phyloP scores from a whole-genome alignment of 2,329 filamentous ascomycete species.

The Aplosporella prunicola region DNA sequence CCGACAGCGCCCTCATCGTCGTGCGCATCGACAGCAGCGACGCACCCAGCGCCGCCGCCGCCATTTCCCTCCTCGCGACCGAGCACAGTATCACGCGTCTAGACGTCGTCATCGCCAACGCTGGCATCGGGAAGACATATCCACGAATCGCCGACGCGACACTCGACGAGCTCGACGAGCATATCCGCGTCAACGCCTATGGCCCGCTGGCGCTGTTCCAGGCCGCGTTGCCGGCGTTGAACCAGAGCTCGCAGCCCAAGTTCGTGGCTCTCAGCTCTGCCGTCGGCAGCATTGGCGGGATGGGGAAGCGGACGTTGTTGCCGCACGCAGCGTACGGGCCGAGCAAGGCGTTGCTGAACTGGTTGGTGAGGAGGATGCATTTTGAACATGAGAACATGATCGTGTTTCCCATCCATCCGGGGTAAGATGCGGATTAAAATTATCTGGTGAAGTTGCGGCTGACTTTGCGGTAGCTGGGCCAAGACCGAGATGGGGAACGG shows the following conservation, averaged over 20 bases:
- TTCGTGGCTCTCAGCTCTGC: neutral
- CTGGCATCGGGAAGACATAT: neutral
- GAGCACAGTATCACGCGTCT: neutral
- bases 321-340: neutral
- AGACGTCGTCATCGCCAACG: neutral
- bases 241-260: neutral
- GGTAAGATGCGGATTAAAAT: neutral
- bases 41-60: neutral
- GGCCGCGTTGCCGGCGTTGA: neutral
- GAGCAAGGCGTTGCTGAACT: neutral
- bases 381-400: neutral
- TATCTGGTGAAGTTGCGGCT: too few relatives aligned
- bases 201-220: neutral
- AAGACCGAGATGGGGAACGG: too few relatives aligned
- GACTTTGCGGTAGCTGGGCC: too few relatives aligned
- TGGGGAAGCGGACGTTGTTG: neutral
- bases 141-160: neutral
- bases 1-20: neutral
- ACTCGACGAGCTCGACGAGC: too few relatives aligned
- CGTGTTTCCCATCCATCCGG: neutral
- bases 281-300: neutral
- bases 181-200: neutral
- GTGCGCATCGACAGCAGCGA: neutral
- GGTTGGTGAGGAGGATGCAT: neutral
- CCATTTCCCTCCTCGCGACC: neutral